Evolutionary conservation across 805 yeast species (phyloP).

Genomic region (Komagataella ulmi): DNA sequence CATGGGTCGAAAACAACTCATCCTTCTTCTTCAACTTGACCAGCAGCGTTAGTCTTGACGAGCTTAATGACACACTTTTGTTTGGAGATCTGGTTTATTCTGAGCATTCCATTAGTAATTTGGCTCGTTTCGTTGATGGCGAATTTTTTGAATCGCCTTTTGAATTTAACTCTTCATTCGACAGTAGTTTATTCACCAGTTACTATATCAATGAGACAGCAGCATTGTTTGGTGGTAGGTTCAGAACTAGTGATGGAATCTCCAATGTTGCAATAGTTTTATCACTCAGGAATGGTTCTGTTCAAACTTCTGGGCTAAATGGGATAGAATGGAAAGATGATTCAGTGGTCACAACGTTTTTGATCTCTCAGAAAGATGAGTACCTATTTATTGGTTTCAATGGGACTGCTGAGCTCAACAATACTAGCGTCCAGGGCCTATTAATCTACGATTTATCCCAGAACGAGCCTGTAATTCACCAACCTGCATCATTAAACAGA

Average conservation of each 20-base stretch:
- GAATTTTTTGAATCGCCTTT: conserved; percentile 9
- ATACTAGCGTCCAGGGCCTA: conserved; percentile 25
- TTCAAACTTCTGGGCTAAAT: not conserved
- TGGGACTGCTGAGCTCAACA: conserved; percentile 16
- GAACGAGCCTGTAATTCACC: conserved; percentile 25
- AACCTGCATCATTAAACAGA: conserved; percentile 33
- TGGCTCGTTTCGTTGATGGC: not conserved
- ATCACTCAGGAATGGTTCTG: not conserved
- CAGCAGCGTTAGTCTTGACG: not conserved
- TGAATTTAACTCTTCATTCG: conserved; percentile 8
- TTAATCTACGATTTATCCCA: conserved; percentile 36
- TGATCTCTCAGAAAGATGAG: conserved; percentile 18
- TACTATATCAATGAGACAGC: conserved; percentile 32
- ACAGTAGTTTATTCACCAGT: conserved; percentile 17
- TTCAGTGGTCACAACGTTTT: conserved; percentile 13
- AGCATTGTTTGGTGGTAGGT: conserved; percentile 49
- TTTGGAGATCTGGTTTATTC: not conserved
- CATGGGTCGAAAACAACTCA: not conserved
- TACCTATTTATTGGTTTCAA: conserved; percentile 32
- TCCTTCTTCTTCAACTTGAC: not conserved
- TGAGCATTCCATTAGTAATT: not conserved
- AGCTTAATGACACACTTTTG: not conserved
- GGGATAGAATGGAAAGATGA: conserved; percentile 8
- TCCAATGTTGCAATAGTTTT: conserved; percentile 12
- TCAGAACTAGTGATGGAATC: conserved; percentile 13